phyloP scores from a whole-genome alignment of 1,284 basidiomycete species.

The Austroboletus niveus region DNA sequence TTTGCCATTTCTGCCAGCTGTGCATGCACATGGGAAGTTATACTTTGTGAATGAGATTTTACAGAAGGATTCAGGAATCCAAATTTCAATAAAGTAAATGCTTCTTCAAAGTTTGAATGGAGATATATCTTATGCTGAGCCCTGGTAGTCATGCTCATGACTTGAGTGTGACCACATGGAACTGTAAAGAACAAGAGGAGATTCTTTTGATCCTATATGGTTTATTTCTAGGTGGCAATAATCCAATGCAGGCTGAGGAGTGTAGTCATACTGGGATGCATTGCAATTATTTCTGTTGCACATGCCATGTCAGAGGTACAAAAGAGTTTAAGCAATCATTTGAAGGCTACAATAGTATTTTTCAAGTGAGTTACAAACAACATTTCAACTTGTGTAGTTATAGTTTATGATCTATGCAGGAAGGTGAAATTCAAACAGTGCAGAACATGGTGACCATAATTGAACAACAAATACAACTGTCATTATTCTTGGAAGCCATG shows the following conservation, averaged over 20 bases:
- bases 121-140: not conserved
- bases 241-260: slow-evolving; percentile 37
- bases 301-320: slow-evolving; percentile 29
- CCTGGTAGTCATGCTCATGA: not conserved
- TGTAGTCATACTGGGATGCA: slow-evolving; percentile 31
- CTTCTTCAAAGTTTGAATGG: no score
- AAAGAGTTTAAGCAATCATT: slow-evolving; percentile 18
- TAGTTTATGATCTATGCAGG: no score
- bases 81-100: slow-evolving; percentile 16
- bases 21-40: no score
- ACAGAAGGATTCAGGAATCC: no score
- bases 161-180: slow-evolving; percentile 16
- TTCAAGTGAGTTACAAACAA: not conserved
- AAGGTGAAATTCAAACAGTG: not conserved
- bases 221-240: slow-evolving; percentile 31
- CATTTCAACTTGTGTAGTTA: no score
- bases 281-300: slow-evolving; percentile 32
- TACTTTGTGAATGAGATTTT: no score
- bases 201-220: slow-evolving; percentile 26
- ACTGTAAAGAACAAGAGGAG: slow-evolving; percentile 17
- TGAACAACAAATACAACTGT: not conserved
- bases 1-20: no score
- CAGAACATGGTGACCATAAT: not conserved
- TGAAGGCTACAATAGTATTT: slow-evolving; percentile 18
- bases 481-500: not conserved